Evolutionary conservation across 495 filamentous ascomycete species (phyloP).

Genomic region (Podospora tetraspora): DNA sequence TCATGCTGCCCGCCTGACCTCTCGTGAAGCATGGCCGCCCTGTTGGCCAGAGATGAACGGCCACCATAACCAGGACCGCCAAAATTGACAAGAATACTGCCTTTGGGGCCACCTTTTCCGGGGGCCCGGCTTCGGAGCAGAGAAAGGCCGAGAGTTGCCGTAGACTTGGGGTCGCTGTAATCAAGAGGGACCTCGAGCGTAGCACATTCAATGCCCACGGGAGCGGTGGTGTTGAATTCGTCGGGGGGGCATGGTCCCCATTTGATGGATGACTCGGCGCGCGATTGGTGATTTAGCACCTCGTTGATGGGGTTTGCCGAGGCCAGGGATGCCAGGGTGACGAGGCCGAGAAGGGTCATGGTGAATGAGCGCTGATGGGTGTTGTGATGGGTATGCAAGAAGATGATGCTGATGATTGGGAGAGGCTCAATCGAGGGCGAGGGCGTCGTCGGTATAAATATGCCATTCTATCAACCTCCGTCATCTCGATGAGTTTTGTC

Average conservation of each 20-base stretch:
- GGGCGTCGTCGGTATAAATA: neutral
- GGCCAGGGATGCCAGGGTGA: neutral
- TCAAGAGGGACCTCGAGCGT: conserved; percentile 39
- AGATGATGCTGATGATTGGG: neutral
- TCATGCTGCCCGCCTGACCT: conserved; percentile 16
- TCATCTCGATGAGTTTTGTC: neutral
- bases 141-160: conserved; percentile 30
- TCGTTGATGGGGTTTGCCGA: neutral
- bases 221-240: neutral
- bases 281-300: neutral
- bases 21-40: conserved; percentile 14
- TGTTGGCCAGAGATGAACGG: conserved; percentile 17
- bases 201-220: conserved; percentile 27
- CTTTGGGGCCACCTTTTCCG: conserved; percentile 26
- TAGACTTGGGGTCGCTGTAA: conserved; percentile 29
- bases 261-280: neutral
- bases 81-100: conserved; percentile 44
- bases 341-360: neutral
- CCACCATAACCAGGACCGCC: conserved; percentile 36
- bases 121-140: conserved; percentile 30
- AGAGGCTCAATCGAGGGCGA: neutral
- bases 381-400: neutral
- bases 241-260: neutral
- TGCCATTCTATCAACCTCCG: neutral
- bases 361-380: neutral